phyloP scores from a whole-genome alignment of 2,329 filamentous ascomycete species.

The Volutella citrinella region DNA sequence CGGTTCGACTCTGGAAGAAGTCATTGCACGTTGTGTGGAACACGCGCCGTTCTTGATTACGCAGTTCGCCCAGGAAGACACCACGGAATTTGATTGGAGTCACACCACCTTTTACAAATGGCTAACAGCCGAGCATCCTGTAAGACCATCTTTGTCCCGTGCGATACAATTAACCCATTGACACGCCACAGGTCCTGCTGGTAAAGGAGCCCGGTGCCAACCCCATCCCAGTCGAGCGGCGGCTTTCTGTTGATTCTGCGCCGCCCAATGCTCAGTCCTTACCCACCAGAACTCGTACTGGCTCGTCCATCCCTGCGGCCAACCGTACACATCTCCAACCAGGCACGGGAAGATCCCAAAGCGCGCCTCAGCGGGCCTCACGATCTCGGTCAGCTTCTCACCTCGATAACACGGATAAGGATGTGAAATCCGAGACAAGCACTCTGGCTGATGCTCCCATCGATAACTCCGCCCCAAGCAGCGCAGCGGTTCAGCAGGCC shows the following conservation, averaged over 20 bases:
- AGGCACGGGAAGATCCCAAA: too few species aligned
- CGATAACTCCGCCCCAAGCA: too few species aligned
- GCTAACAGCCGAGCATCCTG: slow-evolving; percentile 40
- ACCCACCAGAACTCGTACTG: slow-evolving; percentile 20
- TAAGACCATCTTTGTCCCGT: slow-evolving; percentile 24
- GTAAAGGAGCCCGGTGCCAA: slow-evolving; percentile 21
- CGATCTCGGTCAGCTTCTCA: too few species aligned
- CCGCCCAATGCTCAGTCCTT: slow-evolving; percentile 11
- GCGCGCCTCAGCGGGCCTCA: too few species aligned
- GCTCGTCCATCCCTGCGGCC: slow-evolving; percentile 13
- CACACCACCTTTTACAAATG: slow-evolving; percentile 47
- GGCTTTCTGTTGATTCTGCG: too few species aligned
- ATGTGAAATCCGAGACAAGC: too few species aligned
- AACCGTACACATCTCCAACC: slow-evolving; percentile 13
- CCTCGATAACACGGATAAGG: too few species aligned
- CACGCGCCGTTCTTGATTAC: slow-evolving; percentile 51
- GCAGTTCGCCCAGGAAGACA: slow-evolving; percentile 44
- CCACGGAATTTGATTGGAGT: slow-evolving; percentile 37
- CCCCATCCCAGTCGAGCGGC: too few species aligned
- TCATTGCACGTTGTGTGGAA: slow-evolving; percentile 42
- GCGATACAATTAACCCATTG: not conserved
- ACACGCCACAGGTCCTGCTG: slow-evolving; percentile 23
- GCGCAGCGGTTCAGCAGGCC: slow-evolving; percentile 1
- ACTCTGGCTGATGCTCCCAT: too few species aligned
- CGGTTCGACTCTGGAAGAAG: slow-evolving; percentile 49